Evolutionary conservation across 2,329 filamentous ascomycete species (phyloP).

Genomic region (Penicillium olsonii): DNA sequence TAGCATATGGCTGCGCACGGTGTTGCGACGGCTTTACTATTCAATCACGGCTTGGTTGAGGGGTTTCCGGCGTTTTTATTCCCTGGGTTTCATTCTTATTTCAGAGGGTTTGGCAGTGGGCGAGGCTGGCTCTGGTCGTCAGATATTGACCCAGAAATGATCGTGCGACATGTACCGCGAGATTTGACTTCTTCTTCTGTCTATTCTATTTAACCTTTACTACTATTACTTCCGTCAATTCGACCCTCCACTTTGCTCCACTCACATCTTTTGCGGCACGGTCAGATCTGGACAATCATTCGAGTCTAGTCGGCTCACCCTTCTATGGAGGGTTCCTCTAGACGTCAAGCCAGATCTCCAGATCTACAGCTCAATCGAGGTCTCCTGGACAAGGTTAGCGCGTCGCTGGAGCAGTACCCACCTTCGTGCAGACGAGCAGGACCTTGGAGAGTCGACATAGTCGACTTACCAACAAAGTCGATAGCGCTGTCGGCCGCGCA

Average conservation of each 20-base stretch:
- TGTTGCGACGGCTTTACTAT: conserved; percentile 30
- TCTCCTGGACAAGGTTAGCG: neutral
- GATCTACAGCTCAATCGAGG: neutral
- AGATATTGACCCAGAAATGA: conserved; percentile 10
- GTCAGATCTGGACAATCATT: neutral
- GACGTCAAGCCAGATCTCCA: no score
- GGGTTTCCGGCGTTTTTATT: conserved; percentile 44
- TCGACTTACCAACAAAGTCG: no score
- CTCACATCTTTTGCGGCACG: neutral
- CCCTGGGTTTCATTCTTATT: conserved; percentile 36
- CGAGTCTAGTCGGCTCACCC: neutral
- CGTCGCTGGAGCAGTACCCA: conserved; percentile 4
- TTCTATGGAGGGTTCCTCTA: no score
- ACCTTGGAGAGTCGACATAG: neutral
- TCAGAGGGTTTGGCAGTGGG: conserved; percentile 30
- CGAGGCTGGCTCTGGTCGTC: conserved; percentile 18
- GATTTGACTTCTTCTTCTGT: conserved; percentile 19
- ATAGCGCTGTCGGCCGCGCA: neutral
- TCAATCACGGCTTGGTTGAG: conserved; percentile 39
- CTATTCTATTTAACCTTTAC: conserved; percentile 17
- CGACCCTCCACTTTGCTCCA: conserved; percentile 12
- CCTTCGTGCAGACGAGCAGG: neutral
- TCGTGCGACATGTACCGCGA: conserved; percentile 7
- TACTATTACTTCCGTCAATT: conserved; percentile 11
- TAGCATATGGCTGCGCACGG: conserved; percentile 34